These are phyloP conservation scores for Neurospora sp. DNA, from an alignment of 495 filamentous ascomycete species.

Conservation along the genomic window DNA sequence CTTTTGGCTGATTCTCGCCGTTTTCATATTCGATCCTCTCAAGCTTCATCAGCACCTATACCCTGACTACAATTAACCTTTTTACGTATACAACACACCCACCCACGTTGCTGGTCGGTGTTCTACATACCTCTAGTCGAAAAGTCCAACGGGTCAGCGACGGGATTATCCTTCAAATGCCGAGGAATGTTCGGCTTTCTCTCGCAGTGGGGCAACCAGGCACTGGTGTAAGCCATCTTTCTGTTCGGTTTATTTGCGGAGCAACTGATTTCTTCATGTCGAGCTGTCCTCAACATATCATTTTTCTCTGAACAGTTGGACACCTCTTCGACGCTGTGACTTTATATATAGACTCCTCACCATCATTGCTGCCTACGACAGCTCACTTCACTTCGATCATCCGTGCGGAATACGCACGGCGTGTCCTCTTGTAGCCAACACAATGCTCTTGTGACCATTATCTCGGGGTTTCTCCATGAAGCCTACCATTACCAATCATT, in stretches of 20 bases:
- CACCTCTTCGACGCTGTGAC: not conserved
- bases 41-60: not conserved
- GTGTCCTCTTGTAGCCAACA: not conserved
- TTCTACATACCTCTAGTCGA: not conserved
- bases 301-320: not conserved
- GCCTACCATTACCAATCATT: not conserved
- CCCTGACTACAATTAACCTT: not conserved
- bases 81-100: not conserved
- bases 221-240: not conserved
- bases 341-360: not conserved
- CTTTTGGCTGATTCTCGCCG: not conserved
- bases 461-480: not conserved
- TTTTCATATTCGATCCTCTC: not conserved
- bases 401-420: not conserved
- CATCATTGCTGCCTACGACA: not conserved
- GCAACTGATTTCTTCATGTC: not conserved
- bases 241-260: not conserved
- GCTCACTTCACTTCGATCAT: not conserved
- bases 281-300: not conserved
- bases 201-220: not conserved
- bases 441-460: not conserved
- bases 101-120: not conserved
- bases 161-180: not conserved
- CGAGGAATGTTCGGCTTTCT: not conserved
- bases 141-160: not conserved